These are phyloP conservation scores for Xylogone sp. DNA, from an alignment of 2,329 filamentous ascomycete species.

Conservation along the genomic window DNA sequence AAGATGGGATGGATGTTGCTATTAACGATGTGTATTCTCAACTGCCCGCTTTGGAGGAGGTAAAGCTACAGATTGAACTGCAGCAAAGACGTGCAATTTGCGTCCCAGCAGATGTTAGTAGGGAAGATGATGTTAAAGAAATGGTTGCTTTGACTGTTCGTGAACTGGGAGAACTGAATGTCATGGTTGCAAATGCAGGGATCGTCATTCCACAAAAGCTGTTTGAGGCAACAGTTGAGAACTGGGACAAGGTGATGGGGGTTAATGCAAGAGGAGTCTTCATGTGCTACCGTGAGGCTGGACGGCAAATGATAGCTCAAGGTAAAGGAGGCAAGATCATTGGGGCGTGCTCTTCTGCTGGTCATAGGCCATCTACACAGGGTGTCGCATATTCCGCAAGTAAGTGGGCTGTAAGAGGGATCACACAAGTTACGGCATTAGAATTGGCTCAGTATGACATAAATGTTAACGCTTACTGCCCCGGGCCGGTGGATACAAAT, in stretches of 20 bases:
- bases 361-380: constrained; percentile 51
- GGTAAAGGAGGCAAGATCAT: constrained; percentile 36
- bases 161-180: constrained; percentile 21
- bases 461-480: constrained; percentile 64
- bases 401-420: constrained; percentile 64
- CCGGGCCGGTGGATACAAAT: constrained; percentile 57
- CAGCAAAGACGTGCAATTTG: background rate
- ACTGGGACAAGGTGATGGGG: constrained; percentile 46
- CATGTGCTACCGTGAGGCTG: constrained; percentile 61
- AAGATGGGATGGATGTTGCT: constrained; percentile 11
- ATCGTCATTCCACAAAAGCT: constrained; percentile 25
- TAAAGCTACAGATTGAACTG: background rate
- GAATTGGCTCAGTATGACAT: constrained; percentile 63
- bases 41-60: background rate
- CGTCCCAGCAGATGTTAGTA: constrained; percentile 5
- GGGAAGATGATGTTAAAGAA: constrained; percentile 21
- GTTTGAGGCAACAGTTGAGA: constrained; percentile 21
- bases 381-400: constrained; percentile 59
- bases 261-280: constrained; percentile 64
- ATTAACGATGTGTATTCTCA: constrained; percentile 1
- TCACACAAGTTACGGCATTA: constrained; percentile 64
- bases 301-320: constrained; percentile 62
- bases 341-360: constrained; percentile 37
- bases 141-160: constrained; percentile 21
- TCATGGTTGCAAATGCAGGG: constrained; percentile 28